Evolutionary conservation across 306 rosid genomes (phyloP).

Genomic region (Quercus berberidifolia): DNA sequence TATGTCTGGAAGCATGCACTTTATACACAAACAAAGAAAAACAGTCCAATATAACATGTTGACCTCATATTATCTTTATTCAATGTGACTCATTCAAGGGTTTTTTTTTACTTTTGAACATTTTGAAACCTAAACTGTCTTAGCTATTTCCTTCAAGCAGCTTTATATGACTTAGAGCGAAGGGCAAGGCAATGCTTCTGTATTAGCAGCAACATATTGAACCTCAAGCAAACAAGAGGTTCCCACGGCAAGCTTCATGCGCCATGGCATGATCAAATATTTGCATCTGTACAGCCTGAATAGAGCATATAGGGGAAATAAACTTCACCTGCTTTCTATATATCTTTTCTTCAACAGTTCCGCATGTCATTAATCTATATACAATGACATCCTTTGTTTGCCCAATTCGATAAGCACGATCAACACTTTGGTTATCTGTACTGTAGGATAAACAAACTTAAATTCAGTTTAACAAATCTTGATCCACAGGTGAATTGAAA

Average conservation of each 20-base stretch:
- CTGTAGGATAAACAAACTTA: constrained; percentile 36
- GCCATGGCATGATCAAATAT: not conserved
- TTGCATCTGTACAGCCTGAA: not conserved
- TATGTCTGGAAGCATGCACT: not conserved
- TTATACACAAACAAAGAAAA: not conserved
- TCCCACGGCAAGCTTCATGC: not conserved
- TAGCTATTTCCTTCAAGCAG: not conserved
- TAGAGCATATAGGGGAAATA: not conserved
- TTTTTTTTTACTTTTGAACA: not conserved
- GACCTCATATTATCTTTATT: not conserved
- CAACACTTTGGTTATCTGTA: constrained; percentile 94
- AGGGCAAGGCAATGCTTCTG: not conserved
- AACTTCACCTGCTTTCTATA: constrained; percentile 81
- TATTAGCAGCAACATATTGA: not conserved
- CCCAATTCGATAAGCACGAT: constrained; percentile 96
- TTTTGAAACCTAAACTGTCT: not conserved
- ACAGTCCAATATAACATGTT: not conserved
- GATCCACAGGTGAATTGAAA: not conserved
- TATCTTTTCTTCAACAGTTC: constrained; percentile 96
- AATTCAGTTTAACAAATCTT: not conserved
- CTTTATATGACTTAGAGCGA: not conserved
- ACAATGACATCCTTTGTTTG: constrained; percentile 88
- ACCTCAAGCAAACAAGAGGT: not conserved
- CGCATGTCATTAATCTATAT: constrained; percentile 90
- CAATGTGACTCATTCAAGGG: not conserved